phyloP scores from a whole-genome alignment of 495 filamentous ascomycete species.

The Penicillium arizonense region DNA sequence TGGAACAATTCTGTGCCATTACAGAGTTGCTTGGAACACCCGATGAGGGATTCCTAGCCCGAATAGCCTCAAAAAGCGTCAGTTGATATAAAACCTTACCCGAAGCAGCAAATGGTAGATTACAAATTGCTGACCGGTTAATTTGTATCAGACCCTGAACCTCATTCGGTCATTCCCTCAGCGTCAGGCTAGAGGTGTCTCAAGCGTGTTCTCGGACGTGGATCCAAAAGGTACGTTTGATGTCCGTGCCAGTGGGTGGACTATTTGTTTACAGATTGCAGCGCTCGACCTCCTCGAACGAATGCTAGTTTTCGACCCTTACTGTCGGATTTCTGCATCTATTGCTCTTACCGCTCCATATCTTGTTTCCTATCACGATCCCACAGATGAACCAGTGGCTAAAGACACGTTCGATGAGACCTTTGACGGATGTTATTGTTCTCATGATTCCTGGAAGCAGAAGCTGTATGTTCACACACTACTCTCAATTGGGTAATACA shows the following conservation, averaged over 20 bases:
- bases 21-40: slow-evolving; percentile 87
- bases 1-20: slow-evolving; percentile 94
- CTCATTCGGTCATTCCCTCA: slow-evolving; percentile 4
- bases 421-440: not conserved
- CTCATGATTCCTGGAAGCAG: slow-evolving; percentile 6
- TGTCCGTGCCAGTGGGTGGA: not conserved
- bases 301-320: slow-evolving; percentile 91
- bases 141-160: not conserved
- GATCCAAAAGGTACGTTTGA: slow-evolving; percentile 1
- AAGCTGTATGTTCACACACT: slow-evolving; percentile 1
- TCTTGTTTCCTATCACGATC: slow-evolving; percentile 88
- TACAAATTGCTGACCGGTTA: not conserved
- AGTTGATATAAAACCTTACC: not conserved
- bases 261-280: slow-evolving; percentile 24
- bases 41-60: slow-evolving; percentile 50
- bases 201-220: not conserved
- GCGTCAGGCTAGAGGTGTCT: not conserved
- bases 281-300: slow-evolving; percentile 84
- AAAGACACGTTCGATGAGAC: slow-evolving; percentile 2
- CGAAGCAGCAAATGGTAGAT: too few species aligned
- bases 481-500: not conserved
- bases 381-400: slow-evolving; percentile 83
- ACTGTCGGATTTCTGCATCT: slow-evolving; percentile 73
- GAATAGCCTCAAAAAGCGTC: slow-evolving; percentile 9
- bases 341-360: slow-evolving; percentile 80